Evolutionary conservation across 1,139 yeast genomes (phyloP), one percentile per base, ranked within the genome.

Genomic region (Magnusiomyces sp.): DNA sequence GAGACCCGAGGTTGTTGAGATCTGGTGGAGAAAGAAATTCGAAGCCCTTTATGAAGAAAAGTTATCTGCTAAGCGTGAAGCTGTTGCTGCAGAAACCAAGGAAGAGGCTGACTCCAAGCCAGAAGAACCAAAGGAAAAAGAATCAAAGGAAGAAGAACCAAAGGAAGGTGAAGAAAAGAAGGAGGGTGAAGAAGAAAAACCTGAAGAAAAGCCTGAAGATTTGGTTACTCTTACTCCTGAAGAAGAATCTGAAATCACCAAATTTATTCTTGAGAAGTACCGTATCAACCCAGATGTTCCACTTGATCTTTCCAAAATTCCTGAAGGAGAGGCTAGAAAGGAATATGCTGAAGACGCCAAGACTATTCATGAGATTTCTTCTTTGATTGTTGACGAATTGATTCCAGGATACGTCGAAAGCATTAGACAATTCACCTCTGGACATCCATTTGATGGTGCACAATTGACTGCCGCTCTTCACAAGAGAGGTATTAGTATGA

Each of bases 1-100:
- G 47, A 81, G 98, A 71, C 82, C 81, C 55, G 97, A 92, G 69
- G 92, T 95, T 11, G 80, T 92, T 48, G 90, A 83, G 59, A 87
- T 82, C 60, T 90, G 95, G 95, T 88, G 95, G 84, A 78, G 78
- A 62, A 69, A 79, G 57, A 79, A 82, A 61, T 44, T 52, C 31
- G 43, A 42, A 23, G 48, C 40, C 11, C 41, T 38, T n/a, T 76
- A 83, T 9, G 79, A 84, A 19, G 75, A 72, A 23, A 75, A 78
- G 46, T 67, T 72, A 14, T 51, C 56, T n/a, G 57, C 50, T 39
- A 55, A 58, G 52, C 37, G 50, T 37, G 55, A 53, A 23, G 45
- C 43, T 39, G 50, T 43, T 23, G 50, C 48, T 43, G 55, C 53
- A 41, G 46, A 47, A 2, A 56, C 50, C 16, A 55, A 54, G 31